Conservation (phyloP, 257 asterid genomes). For the Ilex asprella region DNA sequence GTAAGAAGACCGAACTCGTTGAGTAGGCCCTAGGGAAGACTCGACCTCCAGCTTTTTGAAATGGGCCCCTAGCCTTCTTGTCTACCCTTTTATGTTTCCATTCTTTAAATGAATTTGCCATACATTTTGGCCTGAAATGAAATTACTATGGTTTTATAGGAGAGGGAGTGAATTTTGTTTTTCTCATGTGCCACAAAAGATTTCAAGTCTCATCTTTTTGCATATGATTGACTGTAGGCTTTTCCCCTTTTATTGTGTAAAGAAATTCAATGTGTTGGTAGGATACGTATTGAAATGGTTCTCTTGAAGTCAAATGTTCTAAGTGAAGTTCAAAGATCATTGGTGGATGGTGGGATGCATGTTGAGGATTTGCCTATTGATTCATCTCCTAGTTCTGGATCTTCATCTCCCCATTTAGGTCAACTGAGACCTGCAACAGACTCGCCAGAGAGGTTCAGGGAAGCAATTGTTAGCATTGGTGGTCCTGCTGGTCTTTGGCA, state of each 20-base stretch:
- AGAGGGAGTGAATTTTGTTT: too few species aligned
- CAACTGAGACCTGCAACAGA: conserved; percentile 44
- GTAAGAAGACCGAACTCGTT: too few species aligned
- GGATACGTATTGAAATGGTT: conserved; percentile 78
- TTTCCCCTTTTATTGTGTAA: conserved; percentile 12
- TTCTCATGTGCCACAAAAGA: background rate
- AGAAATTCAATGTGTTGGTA: conserved; percentile 21
- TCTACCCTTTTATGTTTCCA: too few species aligned
- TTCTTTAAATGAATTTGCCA: too few species aligned
- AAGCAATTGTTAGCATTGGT: conserved; percentile 50
- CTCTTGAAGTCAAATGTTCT: conserved; percentile 83
- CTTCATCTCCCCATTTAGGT: conserved; percentile 50
- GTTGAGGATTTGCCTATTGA: conserved; percentile 66
- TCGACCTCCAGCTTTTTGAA: too few species aligned
- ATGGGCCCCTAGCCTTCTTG: too few species aligned
- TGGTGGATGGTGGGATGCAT: conserved; percentile 81
- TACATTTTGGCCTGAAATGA: too few species aligned
- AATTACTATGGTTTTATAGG: too few species aligned
- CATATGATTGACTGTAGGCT: conserved; percentile 1
- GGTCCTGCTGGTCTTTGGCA: conserved; percentile 99
- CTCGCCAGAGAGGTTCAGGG: conserved; percentile 37
- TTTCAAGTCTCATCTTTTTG: background rate
- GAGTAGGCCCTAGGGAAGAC: too few species aligned
- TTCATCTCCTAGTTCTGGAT: conserved; percentile 48
- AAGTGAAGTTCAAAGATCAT: conserved; percentile 83